Evolutionary conservation across 176 grass and related monocot genomes (phyloP), one percentile per base, ranked within the genome.

Genomic region (Carex myosuroides): DNA sequence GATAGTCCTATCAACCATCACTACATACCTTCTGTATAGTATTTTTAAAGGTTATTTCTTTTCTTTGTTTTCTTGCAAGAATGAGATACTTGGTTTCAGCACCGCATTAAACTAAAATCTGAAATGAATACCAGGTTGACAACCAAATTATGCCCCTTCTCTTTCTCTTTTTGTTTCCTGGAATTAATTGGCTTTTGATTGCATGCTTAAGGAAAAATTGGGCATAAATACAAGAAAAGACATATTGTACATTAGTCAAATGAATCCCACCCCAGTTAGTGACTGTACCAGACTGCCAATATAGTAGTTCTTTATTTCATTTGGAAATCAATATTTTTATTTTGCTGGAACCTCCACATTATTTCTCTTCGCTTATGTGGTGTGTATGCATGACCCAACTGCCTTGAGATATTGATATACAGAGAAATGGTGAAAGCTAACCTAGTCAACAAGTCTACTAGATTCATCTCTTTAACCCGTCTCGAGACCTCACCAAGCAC

Each of bases 361-460:
- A 29, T 26, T 14, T 52, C 21, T 52, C 46, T 52, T 71, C 54
- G 13, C 71, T 26, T 11, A 13, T 54, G 11, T 8, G 17, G 46
- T 75, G 21, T 54, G n/a, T 39, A 39, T 16, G 29, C 30, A 69
- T n/a, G 11, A 75, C 24, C 21, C 2, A 26, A 56, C 13, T 17
- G 26, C 22, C 58, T 81, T 44, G 37, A 60, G 33, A 81, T 81
- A 13, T 46, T 55, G 32, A 30, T 26, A 66, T 72, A 80, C 67
- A 85, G 33, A 81, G 46, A 87, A 35, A 46, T 64, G 80, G 61
- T 52, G 22, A 70, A 76, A 18, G 62, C 56, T 79, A 64, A 91
- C 95, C 95, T 98, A 83, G 96, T 95, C 85, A 98, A 79, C 86
- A 98, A 88, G 71, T 98, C 96, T 58, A 98, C 93, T 70, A 98